Evolutionary conservation across 1,284 basidiomycete species (phyloP).

Genomic region (Tausonia pullulans): DNA sequence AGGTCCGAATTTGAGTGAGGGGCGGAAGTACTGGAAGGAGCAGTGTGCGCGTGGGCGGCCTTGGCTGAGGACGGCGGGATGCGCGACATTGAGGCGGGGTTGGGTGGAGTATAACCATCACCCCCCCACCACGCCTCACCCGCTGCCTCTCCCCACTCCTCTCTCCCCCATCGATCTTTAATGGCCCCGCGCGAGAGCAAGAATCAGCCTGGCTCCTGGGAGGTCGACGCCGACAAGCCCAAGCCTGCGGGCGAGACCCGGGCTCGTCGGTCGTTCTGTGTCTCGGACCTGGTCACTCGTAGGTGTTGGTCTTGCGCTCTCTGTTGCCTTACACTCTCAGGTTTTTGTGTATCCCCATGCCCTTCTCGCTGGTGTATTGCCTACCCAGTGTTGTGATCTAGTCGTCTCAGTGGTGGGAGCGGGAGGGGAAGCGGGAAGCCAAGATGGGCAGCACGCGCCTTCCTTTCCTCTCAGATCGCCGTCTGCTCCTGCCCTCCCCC

Average conservation of each 20-base stretch:
- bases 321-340: not conserved
- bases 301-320: constrained; percentile 18
- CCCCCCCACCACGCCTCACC: too few relatives aligned
- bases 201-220: constrained; percentile 33
- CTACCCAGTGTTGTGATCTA: too few relatives aligned
- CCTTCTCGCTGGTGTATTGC: too few relatives aligned
- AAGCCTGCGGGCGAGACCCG: constrained; percentile 48
- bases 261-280: constrained; percentile 54
- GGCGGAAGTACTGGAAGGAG: too few relatives aligned
- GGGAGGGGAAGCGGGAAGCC: not conserved
- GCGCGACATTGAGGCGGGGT: too few relatives aligned
- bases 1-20: too few relatives aligned
- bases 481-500: not conserved
- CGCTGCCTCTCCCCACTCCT: too few relatives aligned
- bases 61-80: too few relatives aligned
- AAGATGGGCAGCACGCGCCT: not conserved
- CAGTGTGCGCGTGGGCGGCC: too few relatives aligned
- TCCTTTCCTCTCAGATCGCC: not conserved
- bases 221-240: constrained; percentile 37
- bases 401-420: not conserved
- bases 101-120: too few relatives aligned
- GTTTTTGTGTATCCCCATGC: not conserved
- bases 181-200: constrained; percentile 36
- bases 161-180: too few relatives aligned
- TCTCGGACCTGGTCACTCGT: constrained; percentile 57